These are phyloP conservation scores for Dryas integrifolia DNA, from an alignment of 331 rosid species.

Conservation along the genomic window DNA sequence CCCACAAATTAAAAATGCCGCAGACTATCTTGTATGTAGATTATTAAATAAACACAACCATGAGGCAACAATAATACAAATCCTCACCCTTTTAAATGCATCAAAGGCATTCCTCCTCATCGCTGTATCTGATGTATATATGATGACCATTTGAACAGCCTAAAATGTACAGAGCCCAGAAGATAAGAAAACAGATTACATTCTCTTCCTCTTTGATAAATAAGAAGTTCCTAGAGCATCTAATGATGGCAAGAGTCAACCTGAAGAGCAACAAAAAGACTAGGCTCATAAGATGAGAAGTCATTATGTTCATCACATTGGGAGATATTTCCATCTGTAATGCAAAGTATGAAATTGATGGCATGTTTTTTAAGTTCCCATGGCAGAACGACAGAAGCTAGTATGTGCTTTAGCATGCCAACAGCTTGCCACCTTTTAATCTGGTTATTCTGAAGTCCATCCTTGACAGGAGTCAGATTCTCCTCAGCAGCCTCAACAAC, in stretches of 20 bases:
- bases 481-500: constrained; percentile 53
- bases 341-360: constrained; percentile 62
- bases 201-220: constrained; percentile 1
- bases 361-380: constrained; percentile 73
- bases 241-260: constrained; percentile 35
- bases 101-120: constrained; percentile 60
- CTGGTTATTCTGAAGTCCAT: constrained; percentile 54
- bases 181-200: constrained; percentile 16
- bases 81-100: constrained; percentile 63
- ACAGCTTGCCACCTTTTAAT: constrained; percentile 81
- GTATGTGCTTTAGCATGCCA: constrained; percentile 65
- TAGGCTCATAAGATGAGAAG: constrained; percentile 51
- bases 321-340: constrained; percentile 41
- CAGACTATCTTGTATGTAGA: background rate
- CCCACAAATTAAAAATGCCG: background rate
- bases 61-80: constrained; percentile 9
- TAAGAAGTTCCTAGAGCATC: background rate
- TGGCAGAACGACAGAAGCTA: constrained; percentile 54
- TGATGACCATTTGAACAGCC: constrained; percentile 76
- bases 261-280: constrained; percentile 68
- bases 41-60: constrained; percentile 14
- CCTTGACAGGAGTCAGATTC: constrained; percentile 48
- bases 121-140: constrained; percentile 55
- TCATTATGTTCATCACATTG: constrained; percentile 39
- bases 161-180: constrained; percentile 38